Percentiles rank a stretch among this genome's conserved stretches.
Conservation (phyloP, 352 stramenopile species). For the Phytophthora aleatoria region DNA sequence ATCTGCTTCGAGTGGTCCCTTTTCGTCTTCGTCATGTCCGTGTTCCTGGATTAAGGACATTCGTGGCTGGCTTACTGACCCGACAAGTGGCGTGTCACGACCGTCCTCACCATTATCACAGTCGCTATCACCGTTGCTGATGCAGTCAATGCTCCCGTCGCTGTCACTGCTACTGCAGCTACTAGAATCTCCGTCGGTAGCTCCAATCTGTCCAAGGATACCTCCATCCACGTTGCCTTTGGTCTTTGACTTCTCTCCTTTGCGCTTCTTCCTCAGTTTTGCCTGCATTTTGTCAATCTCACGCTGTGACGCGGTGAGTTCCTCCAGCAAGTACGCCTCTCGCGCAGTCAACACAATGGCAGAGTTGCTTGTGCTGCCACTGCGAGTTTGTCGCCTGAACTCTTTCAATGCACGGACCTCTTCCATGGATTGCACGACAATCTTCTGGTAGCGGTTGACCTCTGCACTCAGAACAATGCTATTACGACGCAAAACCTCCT, state of each 20-base stretch:
- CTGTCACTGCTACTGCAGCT: slow-evolving; percentile 10
- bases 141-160: slow-evolving; percentile 13
- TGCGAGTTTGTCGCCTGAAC: slow-evolving; percentile 35
- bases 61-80: slow-evolving; percentile 13
- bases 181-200: slow-evolving; percentile 5
- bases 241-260: slow-evolving; percentile 11
- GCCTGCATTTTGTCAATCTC: slow-evolving; percentile 34
- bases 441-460: slow-evolving; percentile 46
- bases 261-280: slow-evolving; percentile 26
- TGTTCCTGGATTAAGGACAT: slow-evolving; percentile 29
- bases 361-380: slow-evolving; percentile 25
- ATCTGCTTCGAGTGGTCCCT: slow-evolving; percentile 8
- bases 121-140: slow-evolving; percentile 7
- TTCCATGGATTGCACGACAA: slow-evolving; percentile 48
- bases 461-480: slow-evolving; percentile 41
- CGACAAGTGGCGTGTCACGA: not conserved
- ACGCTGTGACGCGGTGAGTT: slow-evolving; percentile 31
- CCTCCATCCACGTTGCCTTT: not conserved
- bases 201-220: slow-evolving; percentile 7
- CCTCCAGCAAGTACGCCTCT: slow-evolving; percentile 43
- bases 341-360: slow-evolving; percentile 21
- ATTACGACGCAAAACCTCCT: slow-evolving; percentile 42
- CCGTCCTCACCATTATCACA: slow-evolving; percentile 2
- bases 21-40: slow-evolving; percentile 16
- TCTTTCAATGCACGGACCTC: slow-evolving; percentile 44